phyloP scores from a whole-genome alignment of 2,329 filamentous ascomycete species.

The Colletotrichum eleusines region DNA sequence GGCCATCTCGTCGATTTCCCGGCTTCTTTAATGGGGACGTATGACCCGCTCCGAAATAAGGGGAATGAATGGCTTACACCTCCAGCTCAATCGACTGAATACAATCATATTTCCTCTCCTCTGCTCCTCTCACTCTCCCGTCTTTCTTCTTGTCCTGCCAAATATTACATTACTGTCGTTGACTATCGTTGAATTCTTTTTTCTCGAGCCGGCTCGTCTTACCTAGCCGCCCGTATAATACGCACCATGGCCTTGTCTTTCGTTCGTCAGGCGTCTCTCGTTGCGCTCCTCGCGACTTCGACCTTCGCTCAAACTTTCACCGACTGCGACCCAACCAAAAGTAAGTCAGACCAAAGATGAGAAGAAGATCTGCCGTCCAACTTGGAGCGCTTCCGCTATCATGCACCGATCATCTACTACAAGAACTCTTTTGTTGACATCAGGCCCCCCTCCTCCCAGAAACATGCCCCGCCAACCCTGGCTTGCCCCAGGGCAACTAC shows the following conservation, averaged over 20 bases:
- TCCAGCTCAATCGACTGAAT: slow-evolving; percentile 13
- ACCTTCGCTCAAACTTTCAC: slow-evolving; percentile 38
- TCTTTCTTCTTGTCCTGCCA: neutral
- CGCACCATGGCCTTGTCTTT: slow-evolving; percentile 36
- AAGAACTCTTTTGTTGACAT: slow-evolving; percentile 3
- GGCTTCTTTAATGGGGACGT: slow-evolving; percentile 33
- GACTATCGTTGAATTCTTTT: slow-evolving; percentile 17
- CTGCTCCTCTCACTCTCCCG: neutral
- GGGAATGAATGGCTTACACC: slow-evolving; percentile 28
- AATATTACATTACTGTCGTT: slow-evolving; percentile 10
- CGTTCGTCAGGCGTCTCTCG: slow-evolving; percentile 40
- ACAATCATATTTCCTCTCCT: slow-evolving; percentile 1
- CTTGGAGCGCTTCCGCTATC: neutral
- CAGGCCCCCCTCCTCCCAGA: neutral
- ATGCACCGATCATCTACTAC: neutral
- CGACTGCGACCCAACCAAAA: slow-evolving; percentile 40
- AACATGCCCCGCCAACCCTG: slow-evolving; percentile 72
- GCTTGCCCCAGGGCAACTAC: slow-evolving; percentile 67
- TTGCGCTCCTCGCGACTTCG: slow-evolving; percentile 35
- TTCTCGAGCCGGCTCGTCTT: slow-evolving; percentile 1
- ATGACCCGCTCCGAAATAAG: slow-evolving; percentile 33
- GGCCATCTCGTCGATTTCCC: slow-evolving; percentile 6
- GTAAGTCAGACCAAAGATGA: slow-evolving; percentile 14
- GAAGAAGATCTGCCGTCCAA: neutral
- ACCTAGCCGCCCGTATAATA: slow-evolving; percentile 2